Percentiles rank a stretch among this genome's conserved stretches.
These are phyloP conservation scores for Catunica adiposa DNA, from an alignment of 2,329 filamentous ascomycete species.

Conservation along the genomic window DNA sequence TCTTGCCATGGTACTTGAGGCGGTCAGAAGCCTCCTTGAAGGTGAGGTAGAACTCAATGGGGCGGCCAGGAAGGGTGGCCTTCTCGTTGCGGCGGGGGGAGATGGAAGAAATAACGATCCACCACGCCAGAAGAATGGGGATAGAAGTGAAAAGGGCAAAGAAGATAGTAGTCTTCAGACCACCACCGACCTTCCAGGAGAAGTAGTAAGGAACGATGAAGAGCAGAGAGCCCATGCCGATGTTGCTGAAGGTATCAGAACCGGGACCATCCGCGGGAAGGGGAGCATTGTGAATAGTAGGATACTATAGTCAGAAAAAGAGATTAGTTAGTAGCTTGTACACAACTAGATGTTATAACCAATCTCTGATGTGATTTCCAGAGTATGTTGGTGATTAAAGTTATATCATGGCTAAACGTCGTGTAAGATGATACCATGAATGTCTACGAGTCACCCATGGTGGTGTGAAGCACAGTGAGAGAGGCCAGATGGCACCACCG, in stretches of 20 bases:
- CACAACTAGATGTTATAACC: background rate
- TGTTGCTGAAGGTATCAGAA: conserved; percentile 75
- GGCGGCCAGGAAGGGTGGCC: conserved; percentile 66
- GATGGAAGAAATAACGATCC: conserved; percentile 56
- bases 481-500: background rate
- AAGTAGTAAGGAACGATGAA: conserved; percentile 60
- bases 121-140: conserved; percentile 68
- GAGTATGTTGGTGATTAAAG: background rate
- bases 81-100: conserved; percentile 89
- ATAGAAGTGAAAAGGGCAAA: conserved; percentile 68
- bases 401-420: background rate
- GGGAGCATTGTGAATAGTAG: conserved; percentile 83
- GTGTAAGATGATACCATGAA: background rate
- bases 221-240: conserved; percentile 54
- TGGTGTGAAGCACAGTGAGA: background rate
- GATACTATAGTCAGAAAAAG: conserved; percentile 40
- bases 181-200: conserved; percentile 68
- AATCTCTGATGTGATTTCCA: background rate
- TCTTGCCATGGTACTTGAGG: conserved; percentile 56
- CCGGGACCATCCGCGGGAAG: conserved; percentile 79
- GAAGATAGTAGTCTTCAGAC: conserved; percentile 75
- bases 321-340: conserved; percentile 8
- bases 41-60: conserved; percentile 77
- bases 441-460: background rate
- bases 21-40: conserved; percentile 52